These are phyloP conservation scores for Thielaviopsis euricoi DNA, from an alignment of 2,329 filamentous ascomycete genomes.

Conservation along the genomic window DNA sequence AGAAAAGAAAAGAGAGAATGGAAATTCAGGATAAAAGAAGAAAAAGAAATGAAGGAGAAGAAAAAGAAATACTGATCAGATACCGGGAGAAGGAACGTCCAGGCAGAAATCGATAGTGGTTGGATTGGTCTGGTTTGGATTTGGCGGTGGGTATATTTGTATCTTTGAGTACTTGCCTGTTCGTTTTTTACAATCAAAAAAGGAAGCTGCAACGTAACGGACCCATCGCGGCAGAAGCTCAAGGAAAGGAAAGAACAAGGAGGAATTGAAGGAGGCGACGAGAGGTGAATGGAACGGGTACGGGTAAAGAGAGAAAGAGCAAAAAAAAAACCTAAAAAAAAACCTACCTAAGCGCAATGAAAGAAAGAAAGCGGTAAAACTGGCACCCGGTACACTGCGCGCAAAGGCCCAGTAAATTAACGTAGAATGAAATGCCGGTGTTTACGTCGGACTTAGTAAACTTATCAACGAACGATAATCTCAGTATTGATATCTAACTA, in stretches of 20 bases:
- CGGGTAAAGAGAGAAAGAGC: background rate
- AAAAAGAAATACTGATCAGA: too few relatives aligned
- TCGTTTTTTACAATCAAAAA: too few relatives aligned
- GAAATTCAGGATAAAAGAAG: background rate
- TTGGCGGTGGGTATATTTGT: background rate
- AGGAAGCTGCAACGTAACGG: background rate
- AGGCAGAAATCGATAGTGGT: background rate
- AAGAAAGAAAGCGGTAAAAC: too few relatives aligned
- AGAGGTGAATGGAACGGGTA: too few relatives aligned
- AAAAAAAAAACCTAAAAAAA: background rate
- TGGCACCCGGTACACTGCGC: too few relatives aligned
- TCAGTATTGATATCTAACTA: too few relatives aligned
- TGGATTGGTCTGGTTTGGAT: too few relatives aligned
- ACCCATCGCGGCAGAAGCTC: background rate
- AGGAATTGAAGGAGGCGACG: background rate
- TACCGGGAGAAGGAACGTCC: background rate
- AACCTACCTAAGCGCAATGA: background rate
- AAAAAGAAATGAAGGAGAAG: background rate
- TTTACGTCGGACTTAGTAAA: too few relatives aligned
- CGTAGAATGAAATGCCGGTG: too few relatives aligned
- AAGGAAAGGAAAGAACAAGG: background rate
- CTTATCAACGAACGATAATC: too few relatives aligned
- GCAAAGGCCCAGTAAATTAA: too few relatives aligned
- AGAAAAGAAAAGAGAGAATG: background rate
- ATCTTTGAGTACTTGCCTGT: too few relatives aligned